Conservation (phyloP, 108 stramenopile genomes). For the Seminavis robusta region DNA sequence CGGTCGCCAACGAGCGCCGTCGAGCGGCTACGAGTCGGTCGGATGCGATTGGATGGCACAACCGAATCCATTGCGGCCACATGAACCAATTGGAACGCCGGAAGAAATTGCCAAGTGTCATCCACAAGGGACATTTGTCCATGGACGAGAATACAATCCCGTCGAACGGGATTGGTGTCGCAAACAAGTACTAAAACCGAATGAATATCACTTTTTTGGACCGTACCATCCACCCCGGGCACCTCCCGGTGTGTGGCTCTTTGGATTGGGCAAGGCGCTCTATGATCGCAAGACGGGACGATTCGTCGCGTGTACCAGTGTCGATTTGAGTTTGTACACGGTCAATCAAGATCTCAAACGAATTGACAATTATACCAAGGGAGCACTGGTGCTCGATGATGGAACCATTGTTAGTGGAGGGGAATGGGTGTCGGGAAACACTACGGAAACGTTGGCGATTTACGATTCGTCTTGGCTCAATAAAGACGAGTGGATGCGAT, state of each 20-base stretch:
- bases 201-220: constrained; percentile 17
- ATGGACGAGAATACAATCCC: constrained; percentile 41
- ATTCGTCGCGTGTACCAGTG: constrained; percentile 42
- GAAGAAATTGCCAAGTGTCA: constrained; percentile 47
- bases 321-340: too few relatives aligned
- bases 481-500: too few relatives aligned
- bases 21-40: constrained; percentile 16
- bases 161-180: constrained; percentile 54
- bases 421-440: too few relatives aligned
- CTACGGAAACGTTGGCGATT: too few relatives aligned
- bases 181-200: constrained; percentile 41
- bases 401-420: too few relatives aligned
- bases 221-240: constrained; percentile 13
- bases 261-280: constrained; percentile 17
- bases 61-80: constrained; percentile 42
- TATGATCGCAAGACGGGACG: constrained; percentile 36
- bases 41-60: constrained; percentile 50
- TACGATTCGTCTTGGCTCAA: too few relatives aligned
- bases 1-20: constrained; percentile 8
- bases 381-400: too few relatives aligned
- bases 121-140: constrained; percentile 26
- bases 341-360: too few relatives aligned
- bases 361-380: too few relatives aligned
- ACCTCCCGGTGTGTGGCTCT: not conserved
- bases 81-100: constrained; percentile 25